Percentiles rank a stretch among this genome's conserved stretches.
Conservation (phyloP, 2,329 filamentous ascomycete species). For the Madurella fahalii region DNA sequence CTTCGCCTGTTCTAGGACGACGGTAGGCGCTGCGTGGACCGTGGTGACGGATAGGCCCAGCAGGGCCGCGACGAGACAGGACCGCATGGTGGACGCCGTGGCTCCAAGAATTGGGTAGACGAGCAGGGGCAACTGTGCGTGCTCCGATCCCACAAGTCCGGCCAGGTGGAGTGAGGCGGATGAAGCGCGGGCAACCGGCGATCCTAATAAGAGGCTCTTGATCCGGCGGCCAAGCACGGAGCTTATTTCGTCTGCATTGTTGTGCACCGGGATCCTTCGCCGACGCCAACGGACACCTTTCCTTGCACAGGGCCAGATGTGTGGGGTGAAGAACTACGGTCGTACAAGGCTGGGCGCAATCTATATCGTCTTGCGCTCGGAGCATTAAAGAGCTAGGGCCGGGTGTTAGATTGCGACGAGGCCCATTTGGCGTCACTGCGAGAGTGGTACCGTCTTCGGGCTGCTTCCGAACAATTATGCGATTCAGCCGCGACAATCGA, state of each 20-base stretch:
- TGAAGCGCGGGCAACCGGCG: no score
- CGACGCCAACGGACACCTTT: neutral
- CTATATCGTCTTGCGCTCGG: neutral
- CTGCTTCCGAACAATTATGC: conserved; percentile 4
- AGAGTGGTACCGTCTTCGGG: neutral
- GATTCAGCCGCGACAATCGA: conserved; percentile 15
- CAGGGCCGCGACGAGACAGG: conserved; percentile 7
- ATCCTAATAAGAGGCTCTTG: neutral
- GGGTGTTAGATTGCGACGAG: neutral
- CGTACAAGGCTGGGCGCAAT: neutral
- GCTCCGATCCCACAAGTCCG: no score
- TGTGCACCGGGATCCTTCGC: conserved; percentile 1
- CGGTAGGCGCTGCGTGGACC: conserved; percentile 13
- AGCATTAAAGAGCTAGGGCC: neutral
- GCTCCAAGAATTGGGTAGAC: neutral
- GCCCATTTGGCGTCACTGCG: neutral
- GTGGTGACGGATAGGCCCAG: conserved; percentile 6
- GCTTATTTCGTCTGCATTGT: neutral
- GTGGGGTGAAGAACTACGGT: no score
- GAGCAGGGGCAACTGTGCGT: neutral
- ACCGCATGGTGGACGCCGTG: conserved; percentile 14
- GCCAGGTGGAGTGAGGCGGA: no score
- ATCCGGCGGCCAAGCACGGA: neutral
- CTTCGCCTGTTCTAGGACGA: conserved; percentile 22
- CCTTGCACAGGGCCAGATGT: no score